phyloP scores from a whole-genome alignment of 2,329 filamentous ascomycete genomes.

The Aspergillus bombycis region DNA sequence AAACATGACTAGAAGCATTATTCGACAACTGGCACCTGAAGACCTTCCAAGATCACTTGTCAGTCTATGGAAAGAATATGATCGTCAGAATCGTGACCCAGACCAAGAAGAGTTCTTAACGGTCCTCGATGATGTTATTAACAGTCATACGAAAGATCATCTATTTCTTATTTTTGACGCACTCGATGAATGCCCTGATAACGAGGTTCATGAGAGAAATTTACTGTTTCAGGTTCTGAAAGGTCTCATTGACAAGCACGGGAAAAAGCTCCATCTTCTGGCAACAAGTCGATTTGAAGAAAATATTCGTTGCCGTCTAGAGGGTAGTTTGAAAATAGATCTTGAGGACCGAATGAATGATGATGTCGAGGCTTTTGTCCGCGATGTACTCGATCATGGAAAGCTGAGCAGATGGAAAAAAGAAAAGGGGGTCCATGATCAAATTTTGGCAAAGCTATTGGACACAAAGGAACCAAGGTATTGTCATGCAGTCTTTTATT shows the following conservation, averaged over 20 bases:
- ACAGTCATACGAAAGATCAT: background rate
- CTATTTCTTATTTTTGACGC: background rate
- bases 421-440: background rate
- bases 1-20: background rate
- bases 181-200: background rate
- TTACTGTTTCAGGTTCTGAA: background rate
- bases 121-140: background rate
- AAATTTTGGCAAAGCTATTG: background rate
- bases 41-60: background rate
- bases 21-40: background rate
- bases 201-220: background rate
- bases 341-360: background rate
- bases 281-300: background rate
- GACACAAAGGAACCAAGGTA: background rate
- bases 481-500: background rate
- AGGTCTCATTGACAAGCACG: background rate
- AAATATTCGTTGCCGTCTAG: background rate
- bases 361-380: background rate
- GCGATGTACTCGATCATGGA: background rate
- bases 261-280: background rate
- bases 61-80: background rate
- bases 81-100: background rate
- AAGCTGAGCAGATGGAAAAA: background rate
- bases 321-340: background rate
- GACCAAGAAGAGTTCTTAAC: background rate